Conservation (phyloP, 306 rosid species). For the Dalbergia cultrata region DNA sequence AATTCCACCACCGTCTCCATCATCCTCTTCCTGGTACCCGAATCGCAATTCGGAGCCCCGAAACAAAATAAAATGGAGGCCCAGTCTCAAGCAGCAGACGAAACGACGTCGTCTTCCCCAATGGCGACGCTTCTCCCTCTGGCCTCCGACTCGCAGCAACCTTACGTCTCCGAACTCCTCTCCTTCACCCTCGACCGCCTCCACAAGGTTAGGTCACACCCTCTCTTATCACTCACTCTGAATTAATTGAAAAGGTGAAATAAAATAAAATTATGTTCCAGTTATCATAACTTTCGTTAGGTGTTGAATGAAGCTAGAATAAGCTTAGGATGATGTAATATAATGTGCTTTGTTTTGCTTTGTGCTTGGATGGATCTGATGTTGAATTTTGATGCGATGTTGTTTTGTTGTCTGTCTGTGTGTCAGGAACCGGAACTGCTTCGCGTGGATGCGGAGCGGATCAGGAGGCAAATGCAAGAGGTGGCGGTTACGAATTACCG, state of each 20-base stretch:
- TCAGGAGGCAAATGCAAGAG: constrained; percentile 98
- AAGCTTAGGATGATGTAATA: too few relatives aligned
- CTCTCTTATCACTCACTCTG: too few relatives aligned
- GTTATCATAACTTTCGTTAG: too few relatives aligned
- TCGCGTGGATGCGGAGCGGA: constrained; percentile 97
- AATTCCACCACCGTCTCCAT: not conserved
- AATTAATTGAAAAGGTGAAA: too few relatives aligned
- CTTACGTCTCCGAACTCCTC: constrained; percentile 95
- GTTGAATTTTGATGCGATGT: not conserved
- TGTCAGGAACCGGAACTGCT: constrained; percentile 94
- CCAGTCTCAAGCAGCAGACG: constrained; percentile 48
- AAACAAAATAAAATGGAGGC: constrained; percentile 49
- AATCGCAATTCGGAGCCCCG: not conserved
- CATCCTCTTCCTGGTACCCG: not conserved
- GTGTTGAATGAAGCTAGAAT: too few relatives aligned
- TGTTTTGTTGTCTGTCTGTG: not conserved
- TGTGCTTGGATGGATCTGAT: not conserved
- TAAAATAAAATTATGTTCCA: too few relatives aligned
- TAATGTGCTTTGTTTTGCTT: too few relatives aligned
- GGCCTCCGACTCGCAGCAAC: constrained; percentile 89
- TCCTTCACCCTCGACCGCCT: constrained; percentile 99
- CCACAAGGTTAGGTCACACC: constrained; percentile 60
- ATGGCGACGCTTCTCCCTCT: constrained; percentile 70
- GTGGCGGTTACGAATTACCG: constrained; percentile 94
- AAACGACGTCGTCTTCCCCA: constrained; percentile 39